These are phyloP conservation scores for Aspergillus campestris DNA, from an alignment of 495 filamentous ascomycete species.

Conservation along the genomic window DNA sequence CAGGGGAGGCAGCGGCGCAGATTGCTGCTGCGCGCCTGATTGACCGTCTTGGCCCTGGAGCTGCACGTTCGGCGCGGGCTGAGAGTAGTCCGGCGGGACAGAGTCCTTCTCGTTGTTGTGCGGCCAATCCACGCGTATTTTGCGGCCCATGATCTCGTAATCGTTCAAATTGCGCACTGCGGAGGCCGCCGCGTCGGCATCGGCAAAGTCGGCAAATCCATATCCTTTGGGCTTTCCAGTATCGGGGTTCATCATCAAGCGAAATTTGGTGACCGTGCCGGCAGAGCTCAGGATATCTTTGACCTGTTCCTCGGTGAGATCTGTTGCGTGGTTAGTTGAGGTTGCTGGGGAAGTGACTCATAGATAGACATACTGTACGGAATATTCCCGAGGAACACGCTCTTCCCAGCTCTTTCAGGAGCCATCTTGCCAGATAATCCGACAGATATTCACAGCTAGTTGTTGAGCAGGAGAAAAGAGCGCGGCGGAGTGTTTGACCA, in stretches of 20 bases:
- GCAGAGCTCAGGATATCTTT: slow-evolving; percentile 80
- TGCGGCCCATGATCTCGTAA: slow-evolving; percentile 90
- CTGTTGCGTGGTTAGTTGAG: slow-evolving; percentile 32
- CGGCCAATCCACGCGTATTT: slow-evolving; percentile 88
- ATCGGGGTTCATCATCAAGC: slow-evolving; percentile 90
- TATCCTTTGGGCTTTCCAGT: slow-evolving; percentile 94
- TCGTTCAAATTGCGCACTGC: slow-evolving; percentile 95
- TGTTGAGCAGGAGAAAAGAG: slow-evolving; percentile 7
- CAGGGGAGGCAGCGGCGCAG: slow-evolving; percentile 59
- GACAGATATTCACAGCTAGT: slow-evolving; percentile 3
- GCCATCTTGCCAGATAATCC: slow-evolving; percentile 33
- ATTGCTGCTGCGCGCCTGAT: slow-evolving; percentile 26
- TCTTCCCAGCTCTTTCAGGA: slow-evolving; percentile 49
- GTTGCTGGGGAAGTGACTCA: background rate
- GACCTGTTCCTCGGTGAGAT: slow-evolving; percentile 91
- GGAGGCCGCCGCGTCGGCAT: slow-evolving; percentile 83
- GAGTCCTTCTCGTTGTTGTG: slow-evolving; percentile 82
- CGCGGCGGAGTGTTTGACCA: background rate
- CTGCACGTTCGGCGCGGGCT: slow-evolving; percentile 16
- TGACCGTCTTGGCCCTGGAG: slow-evolving; percentile 25
- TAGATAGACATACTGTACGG: slow-evolving; percentile 45
- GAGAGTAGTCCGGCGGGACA: slow-evolving; percentile 43
- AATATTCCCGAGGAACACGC: slow-evolving; percentile 81
- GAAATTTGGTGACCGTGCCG: slow-evolving; percentile 85
- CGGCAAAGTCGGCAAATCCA: slow-evolving; percentile 89